Conservation (phyloP, 306 rosid genomes). For the Adenanthera pavonina region DNA sequence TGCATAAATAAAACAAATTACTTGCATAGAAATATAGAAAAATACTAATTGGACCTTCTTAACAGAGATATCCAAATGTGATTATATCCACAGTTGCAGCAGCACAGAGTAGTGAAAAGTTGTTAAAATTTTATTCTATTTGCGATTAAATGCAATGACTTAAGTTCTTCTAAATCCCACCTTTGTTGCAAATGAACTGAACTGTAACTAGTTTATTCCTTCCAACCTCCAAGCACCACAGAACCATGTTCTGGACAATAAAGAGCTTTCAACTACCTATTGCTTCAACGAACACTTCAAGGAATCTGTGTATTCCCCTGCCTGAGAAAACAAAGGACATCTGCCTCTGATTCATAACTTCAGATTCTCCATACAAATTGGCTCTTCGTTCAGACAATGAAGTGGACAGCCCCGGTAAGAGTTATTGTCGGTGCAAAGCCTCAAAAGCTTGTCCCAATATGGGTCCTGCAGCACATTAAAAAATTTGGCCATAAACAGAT, state of each 20-base stretch:
- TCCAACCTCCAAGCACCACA: background rate
- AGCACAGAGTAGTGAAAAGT: no score
- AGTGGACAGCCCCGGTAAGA: conserved; percentile 60
- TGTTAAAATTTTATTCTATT: background rate
- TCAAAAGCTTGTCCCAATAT: conserved; percentile 62
- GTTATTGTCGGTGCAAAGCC: conserved; percentile 58
- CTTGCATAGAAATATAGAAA: no score
- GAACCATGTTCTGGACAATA: background rate
- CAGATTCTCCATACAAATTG: background rate
- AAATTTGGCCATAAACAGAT: no score
- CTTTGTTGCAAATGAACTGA: background rate
- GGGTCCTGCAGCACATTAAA: conserved; percentile 51
- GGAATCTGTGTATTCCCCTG: background rate
- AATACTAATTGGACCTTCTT: no score
- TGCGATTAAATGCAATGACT: background rate
- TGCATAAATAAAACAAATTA: no score
- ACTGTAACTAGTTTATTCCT: background rate
- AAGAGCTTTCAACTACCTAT: background rate
- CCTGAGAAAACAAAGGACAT: background rate
- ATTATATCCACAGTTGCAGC: background rate
- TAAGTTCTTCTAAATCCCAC: background rate
- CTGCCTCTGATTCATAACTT: background rate
- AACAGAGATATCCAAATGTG: no score
- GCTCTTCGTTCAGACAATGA: conserved; percentile 1
- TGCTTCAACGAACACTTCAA: background rate